These are phyloP conservation scores for Pilatotrama ljubarskyi DNA, from an alignment of 768 basidiomycete genomes.

Conservation along the genomic window DNA sequence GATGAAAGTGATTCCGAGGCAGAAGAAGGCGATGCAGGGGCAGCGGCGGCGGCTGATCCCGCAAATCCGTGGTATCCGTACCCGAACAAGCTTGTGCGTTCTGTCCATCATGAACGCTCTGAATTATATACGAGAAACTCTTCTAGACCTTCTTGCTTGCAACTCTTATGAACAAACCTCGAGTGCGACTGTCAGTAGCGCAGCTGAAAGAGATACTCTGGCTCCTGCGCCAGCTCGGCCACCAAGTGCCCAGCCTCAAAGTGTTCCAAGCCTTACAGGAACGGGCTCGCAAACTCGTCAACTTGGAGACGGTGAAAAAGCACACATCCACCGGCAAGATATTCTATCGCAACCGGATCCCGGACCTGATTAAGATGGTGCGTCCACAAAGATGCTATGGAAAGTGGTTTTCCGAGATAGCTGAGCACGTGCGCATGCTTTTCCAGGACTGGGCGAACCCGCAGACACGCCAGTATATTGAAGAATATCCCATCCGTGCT, in stretches of 20 bases:
- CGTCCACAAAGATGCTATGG: background rate
- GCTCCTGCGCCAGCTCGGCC: background rate
- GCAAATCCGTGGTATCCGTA: background rate
- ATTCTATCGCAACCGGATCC: background rate
- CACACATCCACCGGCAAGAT: background rate
- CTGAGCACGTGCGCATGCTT: too few relatives aligned
- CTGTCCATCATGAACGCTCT: too few relatives aligned
- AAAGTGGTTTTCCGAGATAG: background rate
- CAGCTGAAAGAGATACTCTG: background rate
- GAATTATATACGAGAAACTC: background rate
- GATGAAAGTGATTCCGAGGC: background rate
- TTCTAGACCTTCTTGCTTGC: background rate
- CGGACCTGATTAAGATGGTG: background rate
- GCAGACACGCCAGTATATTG: background rate
- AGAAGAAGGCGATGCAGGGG: background rate
- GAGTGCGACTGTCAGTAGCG: background rate
- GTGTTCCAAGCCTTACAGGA: background rate
- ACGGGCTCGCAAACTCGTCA: background rate
- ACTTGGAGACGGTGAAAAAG: background rate
- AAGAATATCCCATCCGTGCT: conserved; percentile 1
- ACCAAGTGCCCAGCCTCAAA: background rate
- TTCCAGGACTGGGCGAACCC: conserved; percentile 5
- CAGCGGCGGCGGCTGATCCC: background rate
- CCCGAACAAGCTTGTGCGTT: background rate
- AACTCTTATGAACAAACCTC: background rate